A percentile compares a stretch with the other conserved stretches of the same genome.
phyloP scores from a whole-genome alignment of 305 asterid genomes.

The Fraxinus albicans region DNA sequence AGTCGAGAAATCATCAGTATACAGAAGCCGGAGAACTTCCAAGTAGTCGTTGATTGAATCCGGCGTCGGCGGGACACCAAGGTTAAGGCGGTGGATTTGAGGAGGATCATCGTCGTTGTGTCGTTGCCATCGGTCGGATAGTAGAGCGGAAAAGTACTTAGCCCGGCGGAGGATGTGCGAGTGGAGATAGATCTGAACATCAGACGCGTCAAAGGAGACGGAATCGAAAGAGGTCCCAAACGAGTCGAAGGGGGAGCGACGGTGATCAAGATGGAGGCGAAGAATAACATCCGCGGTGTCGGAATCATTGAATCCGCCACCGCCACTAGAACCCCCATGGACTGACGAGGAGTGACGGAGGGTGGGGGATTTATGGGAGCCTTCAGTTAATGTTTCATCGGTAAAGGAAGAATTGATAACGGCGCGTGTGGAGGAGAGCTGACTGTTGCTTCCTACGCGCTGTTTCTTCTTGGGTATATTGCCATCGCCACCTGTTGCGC shows the following conservation, averaged over 20 bases:
- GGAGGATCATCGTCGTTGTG: slow-evolving; percentile 29
- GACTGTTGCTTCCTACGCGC: slow-evolving; percentile 46
- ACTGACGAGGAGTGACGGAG: slow-evolving; percentile 36
- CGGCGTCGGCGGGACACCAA: slow-evolving; percentile 39
- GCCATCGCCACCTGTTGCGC: slow-evolving; percentile 14
- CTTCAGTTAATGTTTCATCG: slow-evolving; percentile 38
- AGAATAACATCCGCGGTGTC: slow-evolving; percentile 66
- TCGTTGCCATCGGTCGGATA: slow-evolving; percentile 79
- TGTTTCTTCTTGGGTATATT: slow-evolving; percentile 53
- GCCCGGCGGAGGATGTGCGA: slow-evolving; percentile 63
- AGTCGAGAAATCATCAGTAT: slow-evolving; percentile 50
- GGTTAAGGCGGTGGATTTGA: slow-evolving; percentile 37
- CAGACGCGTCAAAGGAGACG: slow-evolving; percentile 30
- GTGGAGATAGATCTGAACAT: slow-evolving; percentile 63
- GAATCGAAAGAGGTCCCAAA: slow-evolving; percentile 34
- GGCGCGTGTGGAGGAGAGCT: slow-evolving; percentile 43
- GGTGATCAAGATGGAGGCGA: slow-evolving; percentile 48
- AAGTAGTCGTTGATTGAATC: slow-evolving; percentile 48
- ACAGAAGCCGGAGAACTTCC: slow-evolving; percentile 62
- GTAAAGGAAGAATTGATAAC: slow-evolving; percentile 30
- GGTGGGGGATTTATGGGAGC: slow-evolving; percentile 33
- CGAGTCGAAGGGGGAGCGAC: slow-evolving; percentile 20
- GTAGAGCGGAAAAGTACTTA: slow-evolving; percentile 66
- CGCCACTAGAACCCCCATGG: slow-evolving; percentile 23
- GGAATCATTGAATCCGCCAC: slow-evolving; percentile 57